These are phyloP conservation scores for Erigeron canadensis DNA, from an alignment of 129 eudicot species.

Conservation along the genomic window DNA sequence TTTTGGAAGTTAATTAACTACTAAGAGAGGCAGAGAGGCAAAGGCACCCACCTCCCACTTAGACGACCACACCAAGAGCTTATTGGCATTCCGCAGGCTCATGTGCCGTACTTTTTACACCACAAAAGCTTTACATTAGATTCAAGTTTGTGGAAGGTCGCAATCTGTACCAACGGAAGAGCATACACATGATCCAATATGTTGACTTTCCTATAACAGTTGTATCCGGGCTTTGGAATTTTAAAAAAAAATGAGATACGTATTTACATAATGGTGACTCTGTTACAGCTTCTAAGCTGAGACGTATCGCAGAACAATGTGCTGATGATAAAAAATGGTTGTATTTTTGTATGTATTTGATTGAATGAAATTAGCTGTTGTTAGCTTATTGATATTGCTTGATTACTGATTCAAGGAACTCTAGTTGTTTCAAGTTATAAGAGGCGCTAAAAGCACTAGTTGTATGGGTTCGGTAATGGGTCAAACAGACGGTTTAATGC, in stretches of 20 bases:
- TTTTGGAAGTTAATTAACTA: too few species aligned
- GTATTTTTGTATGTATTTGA: conserved; percentile 8
- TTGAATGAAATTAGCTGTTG: background rate
- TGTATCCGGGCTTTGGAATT: background rate
- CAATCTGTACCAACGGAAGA: background rate
- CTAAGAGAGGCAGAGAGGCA: too few species aligned
- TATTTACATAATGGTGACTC: conserved; percentile 3
- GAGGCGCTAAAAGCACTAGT: too few species aligned
- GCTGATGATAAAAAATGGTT: background rate
- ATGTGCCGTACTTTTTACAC: background rate
- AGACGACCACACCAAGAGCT: too few species aligned
- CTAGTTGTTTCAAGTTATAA: conserved; percentile 6
- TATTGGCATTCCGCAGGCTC: too few species aligned
- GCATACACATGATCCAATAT: background rate
- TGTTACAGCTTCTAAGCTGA: background rate
- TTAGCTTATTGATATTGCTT: background rate
- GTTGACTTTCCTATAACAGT: conserved; percentile 3
- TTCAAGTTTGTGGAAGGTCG: conserved; percentile 1
- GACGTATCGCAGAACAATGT: background rate
- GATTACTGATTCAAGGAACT: conserved; percentile 3
- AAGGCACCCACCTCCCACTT: too few species aligned
- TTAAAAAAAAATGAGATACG: background rate
- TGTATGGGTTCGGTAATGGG: too few species aligned
- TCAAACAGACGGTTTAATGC: too few species aligned
- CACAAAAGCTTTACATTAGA: conserved; percentile 4